Conservation (phyloP, 805 yeast genomes). For the Saccharomycopsis fibuligera region DNA sequence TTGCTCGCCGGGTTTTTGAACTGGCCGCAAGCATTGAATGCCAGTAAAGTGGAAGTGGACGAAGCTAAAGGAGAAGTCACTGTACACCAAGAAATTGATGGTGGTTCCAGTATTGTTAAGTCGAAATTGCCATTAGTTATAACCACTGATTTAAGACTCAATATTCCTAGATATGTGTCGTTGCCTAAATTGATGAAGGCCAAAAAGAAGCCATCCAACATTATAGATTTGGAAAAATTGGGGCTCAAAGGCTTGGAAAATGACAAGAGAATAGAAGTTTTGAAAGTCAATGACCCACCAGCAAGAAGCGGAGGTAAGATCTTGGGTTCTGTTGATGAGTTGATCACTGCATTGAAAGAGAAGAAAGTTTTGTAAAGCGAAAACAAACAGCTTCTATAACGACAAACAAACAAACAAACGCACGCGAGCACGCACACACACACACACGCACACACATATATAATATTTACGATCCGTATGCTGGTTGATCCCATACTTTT, state of each 20-base stretch:
- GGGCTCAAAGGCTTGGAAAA: conserved; percentile 62
- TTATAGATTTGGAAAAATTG: conserved; percentile 55
- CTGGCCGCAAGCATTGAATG: conserved; percentile 22
- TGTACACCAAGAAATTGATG: conserved; percentile 91
- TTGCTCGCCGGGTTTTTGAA: conserved; percentile 56
- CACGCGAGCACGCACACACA: no score
- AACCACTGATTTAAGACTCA: conserved; percentile 89
- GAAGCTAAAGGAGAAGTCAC: conserved; percentile 36
- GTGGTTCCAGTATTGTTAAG: conserved; percentile 79
- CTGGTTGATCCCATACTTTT: no score
- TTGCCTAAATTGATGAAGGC: conserved; percentile 98
- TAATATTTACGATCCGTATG: no score
- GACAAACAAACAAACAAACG: no score
- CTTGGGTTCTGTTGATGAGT: conserved; percentile 76
- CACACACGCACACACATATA: no score
- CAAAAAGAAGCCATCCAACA: conserved; percentile 83
- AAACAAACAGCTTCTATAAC: no score
- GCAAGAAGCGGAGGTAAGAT: conserved; percentile 74
- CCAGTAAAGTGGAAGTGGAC: conserved; percentile 18
- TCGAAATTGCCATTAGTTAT: conserved; percentile 79
- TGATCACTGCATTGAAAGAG: conserved; percentile 71
- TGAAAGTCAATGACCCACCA: conserved; percentile 78
- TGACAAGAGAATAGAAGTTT: conserved; percentile 55
- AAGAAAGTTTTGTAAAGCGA: conserved; percentile 9
- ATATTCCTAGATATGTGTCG: conserved; percentile 93